Conservation (phyloP, 805 yeast species). For the Saccharomycopsis malanga region DNA sequence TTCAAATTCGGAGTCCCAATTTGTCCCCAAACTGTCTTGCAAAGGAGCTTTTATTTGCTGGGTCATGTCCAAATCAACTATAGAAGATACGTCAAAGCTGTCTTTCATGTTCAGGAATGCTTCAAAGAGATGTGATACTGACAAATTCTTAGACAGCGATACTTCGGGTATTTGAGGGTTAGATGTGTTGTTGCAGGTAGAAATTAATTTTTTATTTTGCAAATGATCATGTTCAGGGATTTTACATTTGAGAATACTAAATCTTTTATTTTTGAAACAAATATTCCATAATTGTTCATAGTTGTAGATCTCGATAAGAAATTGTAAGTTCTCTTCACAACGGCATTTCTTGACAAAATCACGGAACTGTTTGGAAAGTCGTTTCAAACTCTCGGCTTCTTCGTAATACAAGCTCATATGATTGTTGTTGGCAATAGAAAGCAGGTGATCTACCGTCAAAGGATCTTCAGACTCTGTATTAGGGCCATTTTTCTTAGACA, state of each 20-base stretch:
- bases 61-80: too few species aligned
- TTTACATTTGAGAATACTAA: slow-evolving; percentile 14
- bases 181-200: too few species aligned
- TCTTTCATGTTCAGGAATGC: slow-evolving; percentile 3
- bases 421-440: not conserved
- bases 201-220: too few species aligned
- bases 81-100: slow-evolving; percentile 13
- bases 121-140: not conserved
- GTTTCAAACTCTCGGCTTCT: slow-evolving; percentile 7
- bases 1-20: too few species aligned
- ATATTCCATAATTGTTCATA: slow-evolving; percentile 19
- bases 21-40: too few species aligned
- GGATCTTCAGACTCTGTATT: slow-evolving; percentile 10
- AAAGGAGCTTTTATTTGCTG: too few species aligned
- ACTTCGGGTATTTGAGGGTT: too few species aligned
- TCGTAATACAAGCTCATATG: not conserved
- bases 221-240: not conserved
- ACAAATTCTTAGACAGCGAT: not conserved
- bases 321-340: slow-evolving; percentile 16
- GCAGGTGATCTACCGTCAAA: not conserved
- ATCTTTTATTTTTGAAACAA: slow-evolving; percentile 12
- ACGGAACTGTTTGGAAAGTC: slow-evolving; percentile 7
- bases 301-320: slow-evolving; percentile 18
- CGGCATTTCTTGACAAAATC: slow-evolving; percentile 8
- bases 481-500: not conserved